phyloP scores from a whole-genome alignment of 768 basidiomycete genomes.

The Kwoniella bestiolae region DNA sequence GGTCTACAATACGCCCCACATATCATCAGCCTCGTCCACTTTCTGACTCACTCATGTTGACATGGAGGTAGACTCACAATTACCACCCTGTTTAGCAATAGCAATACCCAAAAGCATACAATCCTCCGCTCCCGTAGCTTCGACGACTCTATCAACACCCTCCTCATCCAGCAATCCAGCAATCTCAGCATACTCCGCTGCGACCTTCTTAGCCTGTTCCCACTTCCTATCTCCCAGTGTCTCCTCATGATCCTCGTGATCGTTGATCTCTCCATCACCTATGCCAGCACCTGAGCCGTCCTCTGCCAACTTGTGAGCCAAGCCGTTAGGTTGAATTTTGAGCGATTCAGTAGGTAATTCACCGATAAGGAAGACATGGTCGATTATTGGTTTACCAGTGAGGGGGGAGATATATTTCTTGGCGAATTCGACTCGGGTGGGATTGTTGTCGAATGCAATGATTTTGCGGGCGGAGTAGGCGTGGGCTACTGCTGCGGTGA shows the following conservation, averaged over 20 bases:
- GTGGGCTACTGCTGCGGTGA: conserved; percentile 53
- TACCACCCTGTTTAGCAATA: conserved; percentile 49
- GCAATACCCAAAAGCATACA: conserved; percentile 47
- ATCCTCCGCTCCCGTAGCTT: conserved; percentile 49
- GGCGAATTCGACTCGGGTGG: conserved; percentile 47
- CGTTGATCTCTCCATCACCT: conserved; percentile 35
- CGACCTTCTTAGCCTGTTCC: conserved; percentile 40
- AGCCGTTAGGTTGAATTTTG: not conserved
- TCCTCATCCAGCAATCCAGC: conserved; percentile 44
- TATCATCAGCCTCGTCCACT: not conserved
- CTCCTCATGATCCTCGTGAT: conserved; percentile 28
- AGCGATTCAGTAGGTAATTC: conserved; percentile 30
- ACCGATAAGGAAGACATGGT: conserved; percentile 49
- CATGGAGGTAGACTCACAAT: conserved; percentile 30
- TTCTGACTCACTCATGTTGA: not conserved
- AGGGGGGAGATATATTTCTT: conserved; percentile 51
- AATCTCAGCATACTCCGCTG: conserved; percentile 31
- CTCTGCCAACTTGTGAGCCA: conserved; percentile 27
- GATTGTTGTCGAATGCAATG: conserved; percentile 50
- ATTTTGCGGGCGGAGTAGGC: conserved; percentile 51
- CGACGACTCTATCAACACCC: conserved; percentile 51
- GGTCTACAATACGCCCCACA: conserved; percentile 21
- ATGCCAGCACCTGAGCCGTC: conserved; percentile 31
- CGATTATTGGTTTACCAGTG: conserved; percentile 52
- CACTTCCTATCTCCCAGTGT: conserved; percentile 46